Conservation (phyloP, 2,329 filamentous ascomycete species). For the Uncinocarpus reesii region DNA sequence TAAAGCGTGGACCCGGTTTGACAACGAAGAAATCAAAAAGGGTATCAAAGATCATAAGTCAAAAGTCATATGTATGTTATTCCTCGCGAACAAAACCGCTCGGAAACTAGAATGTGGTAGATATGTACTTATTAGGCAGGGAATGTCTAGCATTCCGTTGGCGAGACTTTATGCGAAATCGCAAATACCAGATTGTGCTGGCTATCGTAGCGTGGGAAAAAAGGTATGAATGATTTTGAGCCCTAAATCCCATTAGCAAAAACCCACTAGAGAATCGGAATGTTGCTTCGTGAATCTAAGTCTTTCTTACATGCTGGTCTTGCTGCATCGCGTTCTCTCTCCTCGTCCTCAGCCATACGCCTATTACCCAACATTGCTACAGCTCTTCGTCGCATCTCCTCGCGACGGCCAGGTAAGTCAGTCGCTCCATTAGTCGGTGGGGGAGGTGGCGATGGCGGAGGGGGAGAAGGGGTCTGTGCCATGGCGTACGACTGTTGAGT, state of each 20-base stretch:
- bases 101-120: too few species aligned
- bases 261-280: not conserved
- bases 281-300: not conserved
- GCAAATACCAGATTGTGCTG: too few species aligned
- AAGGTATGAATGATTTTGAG: conserved; percentile 14
- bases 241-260: conserved; percentile 10
- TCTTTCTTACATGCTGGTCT: conserved; percentile 19
- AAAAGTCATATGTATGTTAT: not conserved
- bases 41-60: not conserved
- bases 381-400: conserved; percentile 16
- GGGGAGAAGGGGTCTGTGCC: too few species aligned
- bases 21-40: conserved; percentile 3
- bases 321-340: conserved; percentile 16
- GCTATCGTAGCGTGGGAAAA: conserved; percentile 15
- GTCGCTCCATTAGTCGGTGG: not conserved
- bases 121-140: too few species aligned
- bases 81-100: too few species aligned
- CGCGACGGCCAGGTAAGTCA: conserved; percentile 3
- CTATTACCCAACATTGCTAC: conserved; percentile 16
- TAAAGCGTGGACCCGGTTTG: too few species aligned
- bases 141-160: too few species aligned
- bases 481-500: not conserved
- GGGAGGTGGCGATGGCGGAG: not conserved
- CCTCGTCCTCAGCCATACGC: conserved; percentile 17
- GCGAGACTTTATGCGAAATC: too few species aligned